phyloP scores from a whole-genome alignment of 495 filamentous ascomycete species.

The Pseudoneurospora amorphoporcata region DNA sequence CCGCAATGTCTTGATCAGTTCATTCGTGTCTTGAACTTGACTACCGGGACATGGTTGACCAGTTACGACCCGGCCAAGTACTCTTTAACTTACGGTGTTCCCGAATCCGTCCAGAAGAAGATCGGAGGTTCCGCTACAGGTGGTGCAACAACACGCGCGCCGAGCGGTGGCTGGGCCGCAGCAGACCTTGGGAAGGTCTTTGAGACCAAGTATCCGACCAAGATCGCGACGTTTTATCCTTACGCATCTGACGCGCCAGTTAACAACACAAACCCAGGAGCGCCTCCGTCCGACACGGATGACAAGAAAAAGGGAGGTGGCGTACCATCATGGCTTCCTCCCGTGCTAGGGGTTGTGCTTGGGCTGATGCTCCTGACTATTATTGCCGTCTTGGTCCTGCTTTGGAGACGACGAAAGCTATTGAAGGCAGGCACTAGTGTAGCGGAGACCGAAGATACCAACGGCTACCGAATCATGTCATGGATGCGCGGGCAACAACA shows the following conservation, averaged over 20 bases:
- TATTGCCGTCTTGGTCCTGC: constrained; percentile 39
- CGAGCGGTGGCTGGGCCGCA: constrained; percentile 39
- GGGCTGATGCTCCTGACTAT: constrained; percentile 50
- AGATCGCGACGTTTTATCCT: constrained; percentile 49
- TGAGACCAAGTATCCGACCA: constrained; percentile 43
- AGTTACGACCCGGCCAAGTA: constrained; percentile 49
- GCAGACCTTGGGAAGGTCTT: constrained; percentile 44
- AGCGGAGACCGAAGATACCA: constrained; percentile 35
- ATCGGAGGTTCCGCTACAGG: constrained; percentile 55
- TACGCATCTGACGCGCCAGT: constrained; percentile 31
- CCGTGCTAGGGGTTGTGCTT: constrained; percentile 56
- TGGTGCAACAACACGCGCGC: constrained; percentile 45
- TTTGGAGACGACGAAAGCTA: constrained; percentile 43
- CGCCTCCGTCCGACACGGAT: not conserved
- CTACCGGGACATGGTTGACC: constrained; percentile 42
- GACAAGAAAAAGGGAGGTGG: constrained; percentile 20
- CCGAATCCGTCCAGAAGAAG: constrained; percentile 39
- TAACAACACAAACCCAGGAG: constrained; percentile 26
- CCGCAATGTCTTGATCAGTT: constrained; percentile 44
- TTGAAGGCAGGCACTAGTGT: constrained; percentile 25
- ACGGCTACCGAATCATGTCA: constrained; percentile 26
- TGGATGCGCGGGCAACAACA: constrained; percentile 33
- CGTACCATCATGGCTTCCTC: constrained; percentile 49
- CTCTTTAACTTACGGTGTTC: constrained; percentile 48
- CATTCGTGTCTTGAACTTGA: constrained; percentile 56